Conservation (phyloP, 176 grass and related monocot genomes). For the Sorghum bicolor region DNA sequence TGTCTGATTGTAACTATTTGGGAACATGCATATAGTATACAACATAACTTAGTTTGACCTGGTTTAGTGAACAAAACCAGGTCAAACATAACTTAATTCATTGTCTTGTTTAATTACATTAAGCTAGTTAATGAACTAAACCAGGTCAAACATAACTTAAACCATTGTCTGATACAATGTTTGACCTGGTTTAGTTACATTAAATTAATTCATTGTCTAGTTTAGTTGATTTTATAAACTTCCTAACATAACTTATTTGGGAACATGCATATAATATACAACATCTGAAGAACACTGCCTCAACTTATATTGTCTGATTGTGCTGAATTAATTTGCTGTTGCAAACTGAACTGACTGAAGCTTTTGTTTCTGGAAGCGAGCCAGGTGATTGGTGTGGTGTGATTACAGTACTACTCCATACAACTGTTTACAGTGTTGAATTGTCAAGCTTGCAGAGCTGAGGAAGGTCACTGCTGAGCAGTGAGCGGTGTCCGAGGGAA, state of each 20-base stretch:
- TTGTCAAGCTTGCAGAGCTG: not conserved
- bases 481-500: not conserved
- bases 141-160: too few species aligned
- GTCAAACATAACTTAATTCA: too few species aligned
- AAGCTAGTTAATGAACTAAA: too few species aligned
- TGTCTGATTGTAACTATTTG: not conserved
- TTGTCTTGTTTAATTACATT: too few species aligned
- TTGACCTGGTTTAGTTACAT: not conserved
- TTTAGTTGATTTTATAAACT: not conserved
- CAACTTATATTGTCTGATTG: not conserved
- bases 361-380: not conserved
- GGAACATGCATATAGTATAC: not conserved
- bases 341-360: not conserved
- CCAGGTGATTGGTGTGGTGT: not conserved
- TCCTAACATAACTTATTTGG: not conserved
- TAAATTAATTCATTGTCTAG: not conserved
- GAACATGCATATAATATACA: not conserved
- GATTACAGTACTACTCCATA: not conserved
- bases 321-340: not conserved
- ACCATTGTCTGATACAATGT: not conserved
- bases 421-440: not conserved
- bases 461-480: not conserved
- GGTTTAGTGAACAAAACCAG: too few species aligned
- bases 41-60: not conserved
- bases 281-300: not conserved